phyloP scores from a whole-genome alignment of 768 basidiomycete species.

The Leccinum variicolor region DNA sequence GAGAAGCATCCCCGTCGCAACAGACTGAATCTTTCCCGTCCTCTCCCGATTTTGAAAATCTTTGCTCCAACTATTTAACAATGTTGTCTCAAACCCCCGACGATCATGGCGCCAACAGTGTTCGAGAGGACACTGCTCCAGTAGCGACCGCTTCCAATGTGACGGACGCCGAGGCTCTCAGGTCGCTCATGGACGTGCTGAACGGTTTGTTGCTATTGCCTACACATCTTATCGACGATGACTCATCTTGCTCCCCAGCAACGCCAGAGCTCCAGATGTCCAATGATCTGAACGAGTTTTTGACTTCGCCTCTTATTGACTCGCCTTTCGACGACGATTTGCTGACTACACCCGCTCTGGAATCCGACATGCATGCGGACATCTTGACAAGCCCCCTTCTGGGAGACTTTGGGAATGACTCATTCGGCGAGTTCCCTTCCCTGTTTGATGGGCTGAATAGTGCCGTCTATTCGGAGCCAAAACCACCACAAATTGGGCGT shows the following conservation, averaged over 20 bases:
- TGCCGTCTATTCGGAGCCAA: conserved; percentile 13
- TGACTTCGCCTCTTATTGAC: conserved; percentile 47
- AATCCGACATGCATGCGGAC: conserved; percentile 34
- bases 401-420: conserved; percentile 31
- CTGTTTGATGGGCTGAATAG: conserved; percentile 28
- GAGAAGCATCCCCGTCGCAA: conserved; percentile 31
- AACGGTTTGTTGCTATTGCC: conserved; percentile 28
- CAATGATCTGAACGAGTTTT: conserved; percentile 39
- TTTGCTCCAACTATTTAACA: conserved; percentile 62
- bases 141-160: conserved; percentile 19
- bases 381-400: conserved; percentile 42
- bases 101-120: conserved; percentile 34
- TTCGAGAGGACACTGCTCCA: conserved; percentile 30
- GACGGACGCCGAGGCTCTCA: conserved; percentile 32
- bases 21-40: conserved; percentile 22
- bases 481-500: conserved; percentile 11
- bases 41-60: conserved; percentile 38
- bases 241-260: conserved; percentile 8
- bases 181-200: conserved; percentile 38
- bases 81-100: conserved; percentile 59
- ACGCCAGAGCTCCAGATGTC: conserved; percentile 39
- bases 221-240: accelerated
- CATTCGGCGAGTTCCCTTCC: conserved; percentile 30
- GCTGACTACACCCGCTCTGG: conserved; percentile 42
- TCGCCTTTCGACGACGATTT: conserved; percentile 46